A percentile compares a stretch with the other conserved stretches of the same genome.
Conservation (phyloP, 73 alveolate genomes). For the Vitrella brassicaformis region DNA sequence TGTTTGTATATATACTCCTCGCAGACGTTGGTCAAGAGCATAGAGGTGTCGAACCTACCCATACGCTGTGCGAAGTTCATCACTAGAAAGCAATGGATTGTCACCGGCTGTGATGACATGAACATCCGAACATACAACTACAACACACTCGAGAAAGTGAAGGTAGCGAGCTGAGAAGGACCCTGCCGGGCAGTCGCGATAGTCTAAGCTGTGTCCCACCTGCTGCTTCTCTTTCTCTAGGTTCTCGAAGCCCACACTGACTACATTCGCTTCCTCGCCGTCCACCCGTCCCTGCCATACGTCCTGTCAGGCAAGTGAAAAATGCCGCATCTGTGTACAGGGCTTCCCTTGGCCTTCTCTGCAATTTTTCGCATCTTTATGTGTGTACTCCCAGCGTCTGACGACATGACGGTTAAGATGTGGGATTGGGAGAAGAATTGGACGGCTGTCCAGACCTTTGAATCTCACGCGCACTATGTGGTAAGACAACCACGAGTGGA, state of each 20-base stretch:
- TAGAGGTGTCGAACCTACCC: constrained; percentile 78
- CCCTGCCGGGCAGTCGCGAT: no score
- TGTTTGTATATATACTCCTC: constrained; percentile 76
- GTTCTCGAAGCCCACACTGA: constrained; percentile 83
- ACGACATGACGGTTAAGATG: constrained; percentile 75
- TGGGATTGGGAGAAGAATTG: constrained; percentile 95
- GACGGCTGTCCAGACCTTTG: constrained; percentile 62
- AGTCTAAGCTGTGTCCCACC: no score
- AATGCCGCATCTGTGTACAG: no score
- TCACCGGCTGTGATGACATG: constrained; percentile 36
- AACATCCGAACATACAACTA: constrained; percentile 82
- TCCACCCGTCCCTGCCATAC: constrained; percentile 87
- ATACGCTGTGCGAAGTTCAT: constrained; percentile 89
- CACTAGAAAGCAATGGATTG: constrained; percentile 62
- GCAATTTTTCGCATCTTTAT: no score
- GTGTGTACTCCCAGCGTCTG: no score
- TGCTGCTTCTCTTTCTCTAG: no score
- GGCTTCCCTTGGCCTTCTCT: no score
- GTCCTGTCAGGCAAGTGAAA: no score
- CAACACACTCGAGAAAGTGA: constrained; percentile 90
- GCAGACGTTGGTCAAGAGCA: constrained; percentile 32
- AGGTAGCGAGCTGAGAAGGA: no score
- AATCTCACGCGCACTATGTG: constrained; percentile 94
- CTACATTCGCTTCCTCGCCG: constrained; percentile 82
- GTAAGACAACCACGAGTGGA: constrained; percentile 84